phyloP scores from a whole-genome alignment of 768 basidiomycete species.

The Holtermannia corniformis region DNA sequence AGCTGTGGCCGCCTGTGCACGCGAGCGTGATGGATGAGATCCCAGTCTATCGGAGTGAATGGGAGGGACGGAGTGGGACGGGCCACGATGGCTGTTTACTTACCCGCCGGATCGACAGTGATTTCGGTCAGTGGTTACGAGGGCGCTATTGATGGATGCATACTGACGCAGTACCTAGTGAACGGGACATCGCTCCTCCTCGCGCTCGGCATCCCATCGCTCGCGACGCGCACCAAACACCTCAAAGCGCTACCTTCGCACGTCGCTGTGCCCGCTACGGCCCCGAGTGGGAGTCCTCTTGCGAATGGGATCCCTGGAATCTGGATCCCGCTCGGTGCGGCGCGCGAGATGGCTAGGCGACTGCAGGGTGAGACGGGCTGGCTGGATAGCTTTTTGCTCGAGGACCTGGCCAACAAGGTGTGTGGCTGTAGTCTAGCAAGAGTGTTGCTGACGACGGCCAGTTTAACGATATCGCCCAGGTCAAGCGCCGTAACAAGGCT shows the following conservation, averaged over 20 bases:
- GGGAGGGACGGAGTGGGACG: neutral
- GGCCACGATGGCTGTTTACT: neutral
- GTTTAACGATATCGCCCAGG: neutral
- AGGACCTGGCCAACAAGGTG: slow-evolving; percentile 20
- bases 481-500: neutral
- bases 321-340: slow-evolving; percentile 19
- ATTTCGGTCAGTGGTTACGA: slow-evolving; percentile 22
- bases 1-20: neutral
- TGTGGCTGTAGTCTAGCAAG: slow-evolving; percentile 2
- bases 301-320: slow-evolving; percentile 17
- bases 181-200: slow-evolving; percentile 25
- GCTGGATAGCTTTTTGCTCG: slow-evolving; percentile 14
- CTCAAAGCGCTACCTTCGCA: slow-evolving; percentile 14
- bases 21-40: neutral
- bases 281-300: slow-evolving; percentile 2
- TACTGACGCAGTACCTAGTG: slow-evolving; percentile 9
- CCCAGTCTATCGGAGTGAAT: neutral
- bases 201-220: slow-evolving; percentile 19
- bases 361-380: slow-evolving; percentile 4
- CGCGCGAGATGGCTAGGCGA: slow-evolving; percentile 13
- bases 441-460: neutral
- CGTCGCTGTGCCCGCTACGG: slow-evolving; percentile 6
- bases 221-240: slow-evolving; percentile 12
- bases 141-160: neutral
- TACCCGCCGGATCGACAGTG: slow-evolving; percentile 21